Base-by-base conservation (phyloP, 129 eudicot species). In the Artemisia argyi region DNA sequence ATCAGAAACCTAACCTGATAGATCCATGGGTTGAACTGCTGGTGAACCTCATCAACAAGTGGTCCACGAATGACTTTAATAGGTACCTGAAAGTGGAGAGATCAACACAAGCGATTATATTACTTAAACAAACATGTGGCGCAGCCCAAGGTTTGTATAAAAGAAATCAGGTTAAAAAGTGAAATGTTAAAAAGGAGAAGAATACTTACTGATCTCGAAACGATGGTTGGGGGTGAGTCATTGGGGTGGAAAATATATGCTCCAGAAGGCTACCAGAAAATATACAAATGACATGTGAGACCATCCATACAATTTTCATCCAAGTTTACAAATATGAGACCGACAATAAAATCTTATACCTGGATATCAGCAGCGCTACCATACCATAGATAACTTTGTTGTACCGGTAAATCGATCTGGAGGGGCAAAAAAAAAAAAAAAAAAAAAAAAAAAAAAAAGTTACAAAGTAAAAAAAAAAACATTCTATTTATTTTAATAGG, bases 311-410 rank as follows among this genome's bases (percentile, higher is more conserved):
- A 59, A 59, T 59, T 24, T 24, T 24, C 28, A 19, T 24, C 57
- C n/a, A 52, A n/a, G 57, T 52, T 14, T 52, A 52, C 17, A 15
- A 52, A 52, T 17, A 65, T 39, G 60, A 46, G 35, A 20, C 60
- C 68, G 30, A 66, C 66, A 22, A 7, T 59, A 35, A 48, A 49
- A 11, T 60, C 7, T 50, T 54, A 58, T 79, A 88, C 92, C 90
- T 88, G 97, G 67, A 49, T 16, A 71, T 80, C 82, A 12, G 63
- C 61, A 67, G 66, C 89, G 15, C 94, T 85, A 66, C 84, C 82
- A 82, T 93, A 89, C 88, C 90, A 93, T 15, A 85, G 90, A 83
- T 85, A 93, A 85, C 89, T 89, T 77, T 93, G 98, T 76, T 93
- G 95, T 64, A 87, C 54, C 1, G 98, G 96, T 74, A 85, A 71